Conservation (phyloP, 495 filamentous ascomycete species). For the Aspergillus conjunctus region DNA sequence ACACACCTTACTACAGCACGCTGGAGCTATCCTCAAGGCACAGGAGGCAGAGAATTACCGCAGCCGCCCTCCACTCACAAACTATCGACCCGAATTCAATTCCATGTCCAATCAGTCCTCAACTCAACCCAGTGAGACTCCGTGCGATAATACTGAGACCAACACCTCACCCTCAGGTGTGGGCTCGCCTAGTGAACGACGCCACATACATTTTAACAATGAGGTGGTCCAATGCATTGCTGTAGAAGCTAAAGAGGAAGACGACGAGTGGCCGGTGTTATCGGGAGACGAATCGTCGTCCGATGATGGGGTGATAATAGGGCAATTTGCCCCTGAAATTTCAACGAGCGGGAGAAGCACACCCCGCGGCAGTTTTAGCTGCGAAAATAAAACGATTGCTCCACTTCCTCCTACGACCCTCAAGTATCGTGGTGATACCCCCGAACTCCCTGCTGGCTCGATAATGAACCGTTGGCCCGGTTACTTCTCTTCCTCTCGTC, state of each 20-base stretch:
- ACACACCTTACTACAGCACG: slow-evolving; percentile 90
- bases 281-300: slow-evolving; percentile 66
- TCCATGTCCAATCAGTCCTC: slow-evolving; percentile 46
- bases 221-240: slow-evolving; percentile 96
- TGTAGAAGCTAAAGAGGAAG: slow-evolving; percentile 80
- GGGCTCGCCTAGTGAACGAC: slow-evolving; percentile 69
- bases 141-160: slow-evolving; percentile 32
- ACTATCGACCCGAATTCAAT: slow-evolving; percentile 68
- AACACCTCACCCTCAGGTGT: slow-evolving; percentile 50
- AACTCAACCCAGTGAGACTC: slow-evolving; percentile 31
- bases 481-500: slow-evolving; percentile 44
- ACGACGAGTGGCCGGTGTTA: slow-evolving; percentile 51
- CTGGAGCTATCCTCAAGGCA: slow-evolving; percentile 87
- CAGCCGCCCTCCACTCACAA: slow-evolving; percentile 50
- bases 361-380: slow-evolving; percentile 53
- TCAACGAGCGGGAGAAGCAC: slow-evolving; percentile 51
- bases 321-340: slow-evolving; percentile 53
- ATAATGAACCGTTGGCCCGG: slow-evolving; percentile 38
- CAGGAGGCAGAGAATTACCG: slow-evolving; percentile 66
- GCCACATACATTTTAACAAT: slow-evolving; percentile 96
- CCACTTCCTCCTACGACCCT: slow-evolving; percentile 90
- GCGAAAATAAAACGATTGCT: slow-evolving; percentile 87
- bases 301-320: slow-evolving; percentile 87
- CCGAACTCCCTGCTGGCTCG: slow-evolving; percentile 53
- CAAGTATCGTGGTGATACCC: slow-evolving; percentile 82